Conservation (phyloP, 495 filamentous ascomycete species). For the Penicillium coffeae region DNA sequence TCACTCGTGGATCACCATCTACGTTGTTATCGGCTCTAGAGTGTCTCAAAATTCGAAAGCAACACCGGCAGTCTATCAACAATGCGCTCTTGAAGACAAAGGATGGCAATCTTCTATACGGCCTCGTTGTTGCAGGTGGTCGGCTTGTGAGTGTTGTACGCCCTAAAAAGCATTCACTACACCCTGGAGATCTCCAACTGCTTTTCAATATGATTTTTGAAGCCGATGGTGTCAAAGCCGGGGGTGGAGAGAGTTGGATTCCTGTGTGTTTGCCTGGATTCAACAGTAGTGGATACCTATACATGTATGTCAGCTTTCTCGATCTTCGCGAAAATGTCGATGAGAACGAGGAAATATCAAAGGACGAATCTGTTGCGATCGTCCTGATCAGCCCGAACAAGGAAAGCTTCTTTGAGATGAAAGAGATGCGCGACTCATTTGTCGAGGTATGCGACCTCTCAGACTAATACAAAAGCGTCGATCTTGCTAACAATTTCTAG, state of each 20-base stretch:
- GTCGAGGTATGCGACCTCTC: conserved; percentile 47
- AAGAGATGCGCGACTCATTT: conserved; percentile 77
- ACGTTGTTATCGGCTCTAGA: conserved; percentile 86
- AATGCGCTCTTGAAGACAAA: conserved; percentile 76
- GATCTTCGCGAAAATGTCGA: conserved; percentile 35
- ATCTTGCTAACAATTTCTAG: conserved; percentile 12
- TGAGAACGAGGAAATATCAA: conserved; percentile 36
- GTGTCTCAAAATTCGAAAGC: conserved; percentile 81
- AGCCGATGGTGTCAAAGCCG: conserved; percentile 79
- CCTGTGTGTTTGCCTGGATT: conserved; percentile 95
- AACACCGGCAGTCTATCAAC: conserved; percentile 81
- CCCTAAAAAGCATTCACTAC: conserved; percentile 91
- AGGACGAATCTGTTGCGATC: conserved; percentile 78
- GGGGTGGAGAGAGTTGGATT: conserved; percentile 95
- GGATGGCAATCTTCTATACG: conserved; percentile 77
- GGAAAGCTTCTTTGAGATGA: conserved; percentile 86
- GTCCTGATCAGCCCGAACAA: conserved; percentile 90
- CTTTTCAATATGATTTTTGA: conserved; percentile 99
- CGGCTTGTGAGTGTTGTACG: conserved; percentile 90
- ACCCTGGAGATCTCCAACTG: conserved; percentile 91
- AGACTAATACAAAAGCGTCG: not conserved
- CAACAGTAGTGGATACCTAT: conserved; percentile 95
- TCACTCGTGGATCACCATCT: conserved; percentile 87
- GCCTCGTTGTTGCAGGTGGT: conserved; percentile 89
- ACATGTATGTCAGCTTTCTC: conserved; percentile 98